Evolutionary conservation across 345 rosid species (phyloP).

Genomic region (Salix arbutifolia): DNA sequence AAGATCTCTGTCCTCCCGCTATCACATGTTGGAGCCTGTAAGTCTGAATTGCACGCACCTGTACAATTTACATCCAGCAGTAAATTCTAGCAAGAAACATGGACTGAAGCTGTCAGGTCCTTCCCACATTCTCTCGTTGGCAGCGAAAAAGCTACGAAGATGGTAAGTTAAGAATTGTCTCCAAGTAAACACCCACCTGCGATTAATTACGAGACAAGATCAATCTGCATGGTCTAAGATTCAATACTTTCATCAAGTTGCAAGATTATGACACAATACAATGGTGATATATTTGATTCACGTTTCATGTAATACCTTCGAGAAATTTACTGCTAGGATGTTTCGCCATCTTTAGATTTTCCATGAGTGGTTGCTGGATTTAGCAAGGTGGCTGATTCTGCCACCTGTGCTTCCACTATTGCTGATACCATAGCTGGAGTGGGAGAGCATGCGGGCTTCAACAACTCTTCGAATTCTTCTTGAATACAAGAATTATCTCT

Average conservation of each 20-base stretch:
- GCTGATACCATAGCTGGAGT: slow-evolving; percentile 1
- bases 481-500: not conserved
- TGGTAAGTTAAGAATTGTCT: not conserved
- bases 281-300: not conserved
- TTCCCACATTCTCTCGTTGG: not conserved
- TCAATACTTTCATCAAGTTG: not conserved
- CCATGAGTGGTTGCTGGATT: not conserved
- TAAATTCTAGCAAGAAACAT: too few relatives aligned
- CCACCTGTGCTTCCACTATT: not conserved
- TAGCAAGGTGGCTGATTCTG: not conserved
- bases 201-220: not conserved
- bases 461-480: slow-evolving; percentile 11
- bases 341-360: not conserved
- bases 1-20: not conserved
- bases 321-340: not conserved
- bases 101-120: not conserved
- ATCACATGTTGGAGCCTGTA: not conserved
- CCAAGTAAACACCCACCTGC: not conserved
- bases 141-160: not conserved
- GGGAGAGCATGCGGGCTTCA: not conserved
- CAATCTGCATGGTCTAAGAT: not conserved
- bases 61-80: not conserved
- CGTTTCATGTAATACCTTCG: not conserved
- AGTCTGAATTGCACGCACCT: not conserved
- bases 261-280: not conserved